These are phyloP conservation scores for Leptographium flavum DNA, from an alignment of 2,329 filamentous ascomycete species.

Conservation along the genomic window DNA sequence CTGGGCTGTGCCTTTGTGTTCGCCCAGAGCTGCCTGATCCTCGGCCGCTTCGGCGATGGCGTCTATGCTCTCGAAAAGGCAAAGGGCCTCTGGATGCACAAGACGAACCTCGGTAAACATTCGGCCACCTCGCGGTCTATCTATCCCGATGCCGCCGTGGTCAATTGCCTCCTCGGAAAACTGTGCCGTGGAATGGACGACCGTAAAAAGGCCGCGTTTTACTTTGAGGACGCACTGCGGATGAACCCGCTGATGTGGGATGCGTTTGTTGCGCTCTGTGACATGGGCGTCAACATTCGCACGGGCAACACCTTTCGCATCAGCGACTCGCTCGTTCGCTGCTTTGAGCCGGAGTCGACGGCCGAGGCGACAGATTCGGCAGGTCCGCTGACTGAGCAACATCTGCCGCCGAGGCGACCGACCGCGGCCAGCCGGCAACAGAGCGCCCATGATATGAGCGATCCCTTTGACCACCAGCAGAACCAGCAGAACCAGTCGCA, in stretches of 20 bases:
- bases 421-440: constrained; percentile 8
- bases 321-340: constrained; percentile 37
- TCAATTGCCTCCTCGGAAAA: constrained; percentile 76
- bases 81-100: constrained; percentile 58
- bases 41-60: constrained; percentile 70
- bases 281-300: constrained; percentile 69
- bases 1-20: constrained; percentile 83
- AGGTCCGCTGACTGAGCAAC: constrained; percentile 21
- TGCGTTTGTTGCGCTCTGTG: constrained; percentile 77
- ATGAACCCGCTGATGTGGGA: constrained; percentile 97
- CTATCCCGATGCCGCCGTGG: constrained; percentile 68
- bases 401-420: constrained; percentile 2
- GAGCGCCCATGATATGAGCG: constrained; percentile 22
- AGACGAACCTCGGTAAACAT: constrained; percentile 71
- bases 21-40: constrained; percentile 70
- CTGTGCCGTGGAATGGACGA: constrained; percentile 72
- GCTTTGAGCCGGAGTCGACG: constrained; percentile 25
- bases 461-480: constrained; percentile 38
- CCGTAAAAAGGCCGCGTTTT: constrained; percentile 69
- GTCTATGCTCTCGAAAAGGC: constrained; percentile 73
- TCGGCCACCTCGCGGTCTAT: constrained; percentile 60
- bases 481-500: constrained; percentile 1
- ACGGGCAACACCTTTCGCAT: constrained; percentile 78
- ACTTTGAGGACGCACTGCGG: constrained; percentile 79
- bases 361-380: constrained; percentile 17